Conservation (phyloP, 169 alveolate genomes). For the Eimeria acervulina region DNA sequence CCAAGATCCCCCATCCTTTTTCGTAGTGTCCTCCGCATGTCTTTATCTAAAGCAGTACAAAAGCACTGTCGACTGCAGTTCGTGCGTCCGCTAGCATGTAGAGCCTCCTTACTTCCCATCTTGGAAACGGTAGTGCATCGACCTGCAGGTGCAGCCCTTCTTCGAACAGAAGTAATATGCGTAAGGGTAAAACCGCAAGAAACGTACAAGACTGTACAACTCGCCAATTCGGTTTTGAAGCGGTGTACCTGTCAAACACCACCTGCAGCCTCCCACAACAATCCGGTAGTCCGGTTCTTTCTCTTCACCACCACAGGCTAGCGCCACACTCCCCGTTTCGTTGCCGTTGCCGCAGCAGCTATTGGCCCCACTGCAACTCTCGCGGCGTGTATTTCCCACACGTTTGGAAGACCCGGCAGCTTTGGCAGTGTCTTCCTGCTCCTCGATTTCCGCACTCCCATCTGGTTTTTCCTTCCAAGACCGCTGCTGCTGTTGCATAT, state of each 20-base stretch:
- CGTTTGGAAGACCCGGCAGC: conserved; percentile 32
- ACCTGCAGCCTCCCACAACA: conserved; percentile 88
- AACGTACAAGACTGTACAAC: conserved; percentile 96
- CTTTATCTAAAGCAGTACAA: neutral
- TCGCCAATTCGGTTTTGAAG: conserved; percentile 98
- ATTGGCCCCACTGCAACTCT: neutral
- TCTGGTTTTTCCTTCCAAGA: neutral
- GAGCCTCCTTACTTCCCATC: conserved; percentile 85
- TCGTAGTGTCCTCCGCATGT: neutral
- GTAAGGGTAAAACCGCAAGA: conserved; percentile 95
- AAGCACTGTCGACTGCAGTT: neutral
- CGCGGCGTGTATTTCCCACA: neutral
- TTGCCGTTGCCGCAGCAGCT: neutral
- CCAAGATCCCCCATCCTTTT: neutral
- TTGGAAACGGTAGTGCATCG: conserved; percentile 88
- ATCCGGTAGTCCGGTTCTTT: neutral
- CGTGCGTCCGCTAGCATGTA: neutral
- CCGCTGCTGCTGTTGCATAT: conserved; percentile 4
- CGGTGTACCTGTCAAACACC: conserved; percentile 99
- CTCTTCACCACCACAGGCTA: conserved; percentile 27
- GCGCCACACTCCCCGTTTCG: neutral
- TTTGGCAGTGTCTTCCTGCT: conserved; percentile 41
- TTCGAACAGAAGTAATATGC: conserved; percentile 95
- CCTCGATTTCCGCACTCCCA: conserved; percentile 1
- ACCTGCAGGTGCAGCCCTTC: conserved; percentile 91